phyloP scores from a whole-genome alignment of 2,329 filamentous ascomycete genomes.

The Mycosphaerella arachidis region DNA sequence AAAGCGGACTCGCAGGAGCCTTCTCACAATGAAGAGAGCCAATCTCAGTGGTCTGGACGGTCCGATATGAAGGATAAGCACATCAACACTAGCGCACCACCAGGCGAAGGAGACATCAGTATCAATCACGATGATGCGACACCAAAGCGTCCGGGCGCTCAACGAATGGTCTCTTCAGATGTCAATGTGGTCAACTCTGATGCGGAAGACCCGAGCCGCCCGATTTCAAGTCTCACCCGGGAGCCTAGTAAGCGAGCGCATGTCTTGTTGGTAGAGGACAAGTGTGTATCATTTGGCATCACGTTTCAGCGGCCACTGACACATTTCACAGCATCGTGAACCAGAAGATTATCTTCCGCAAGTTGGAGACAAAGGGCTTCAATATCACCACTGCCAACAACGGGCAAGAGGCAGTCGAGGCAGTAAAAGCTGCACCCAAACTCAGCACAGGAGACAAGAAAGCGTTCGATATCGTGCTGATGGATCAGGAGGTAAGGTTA shows the following conservation, averaged over 20 bases:
- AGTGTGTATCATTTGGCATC: not conserved
- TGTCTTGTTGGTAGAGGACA: conserved; percentile 29
- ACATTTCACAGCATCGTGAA: conserved; percentile 28
- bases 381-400: conserved; percentile 32
- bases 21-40: not conserved
- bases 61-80: not conserved
- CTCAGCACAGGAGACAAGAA: conserved; percentile 13
- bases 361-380: conserved; percentile 27
- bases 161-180: conserved; percentile 8
- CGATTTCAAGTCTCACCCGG: conserved; percentile 6
- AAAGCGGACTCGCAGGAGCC: not conserved
- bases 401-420: conserved; percentile 31
- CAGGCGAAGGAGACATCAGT: not conserved
- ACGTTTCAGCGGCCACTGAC: not conserved
- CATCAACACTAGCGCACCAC: not conserved
- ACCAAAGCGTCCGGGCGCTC: not conserved
- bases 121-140: not conserved
- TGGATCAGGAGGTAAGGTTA: conserved; percentile 27
- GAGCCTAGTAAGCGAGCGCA: conserved; percentile 11
- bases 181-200: conserved; percentile 20
- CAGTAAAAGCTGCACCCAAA: conserved; percentile 19
- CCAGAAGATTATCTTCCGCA: conserved; percentile 29
- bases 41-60: not conserved
- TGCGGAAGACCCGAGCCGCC: conserved; percentile 18
- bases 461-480: conserved; percentile 30